These are phyloP conservation scores for Amanita fuliginea DNA, from an alignment of 768 basidiomycete genomes.

Conservation along the genomic window DNA sequence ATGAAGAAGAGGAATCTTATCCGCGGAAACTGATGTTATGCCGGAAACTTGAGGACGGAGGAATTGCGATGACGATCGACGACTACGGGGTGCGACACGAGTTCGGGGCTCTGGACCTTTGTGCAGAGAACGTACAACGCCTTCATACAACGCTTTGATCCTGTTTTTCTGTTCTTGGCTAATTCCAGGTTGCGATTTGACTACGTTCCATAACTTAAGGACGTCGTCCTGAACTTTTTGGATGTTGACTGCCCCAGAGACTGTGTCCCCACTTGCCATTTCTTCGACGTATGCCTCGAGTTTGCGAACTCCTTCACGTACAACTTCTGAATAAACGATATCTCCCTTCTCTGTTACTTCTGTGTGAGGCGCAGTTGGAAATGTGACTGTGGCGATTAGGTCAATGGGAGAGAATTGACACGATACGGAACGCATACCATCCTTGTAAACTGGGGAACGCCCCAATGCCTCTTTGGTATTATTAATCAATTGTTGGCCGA, in stretches of 20 bases:
- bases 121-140: constrained; percentile 87
- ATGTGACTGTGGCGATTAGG: constrained; percentile 54
- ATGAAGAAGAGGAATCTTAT: constrained; percentile 91
- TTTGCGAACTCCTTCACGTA: constrained; percentile 93
- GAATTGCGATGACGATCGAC: constrained; percentile 95
- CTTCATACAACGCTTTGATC: constrained; percentile 91
- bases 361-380: constrained; percentile 95
- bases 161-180: constrained; percentile 94
- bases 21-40: constrained; percentile 61
- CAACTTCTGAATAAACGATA: constrained; percentile 89
- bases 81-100: constrained; percentile 52
- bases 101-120: constrained; percentile 57
- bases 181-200: constrained; percentile 95
- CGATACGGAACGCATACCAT: constrained; percentile 50
- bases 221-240: constrained; percentile 98
- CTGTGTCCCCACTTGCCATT: constrained; percentile 93
- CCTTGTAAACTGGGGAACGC: constrained; percentile 87
- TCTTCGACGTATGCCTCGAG: constrained; percentile 96
- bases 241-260: constrained; percentile 76
- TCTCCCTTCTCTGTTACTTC: constrained; percentile 92
- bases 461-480: constrained; percentile 82
- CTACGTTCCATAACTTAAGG: constrained; percentile 92
- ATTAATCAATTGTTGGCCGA: constrained; percentile 90
- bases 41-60: constrained; percentile 81
- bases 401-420: constrained; percentile 1